Evolutionary conservation across 305 asterid species (phyloP), one percentile per base, ranked within the genome.

Genomic region (Monarda citriodora): DNA sequence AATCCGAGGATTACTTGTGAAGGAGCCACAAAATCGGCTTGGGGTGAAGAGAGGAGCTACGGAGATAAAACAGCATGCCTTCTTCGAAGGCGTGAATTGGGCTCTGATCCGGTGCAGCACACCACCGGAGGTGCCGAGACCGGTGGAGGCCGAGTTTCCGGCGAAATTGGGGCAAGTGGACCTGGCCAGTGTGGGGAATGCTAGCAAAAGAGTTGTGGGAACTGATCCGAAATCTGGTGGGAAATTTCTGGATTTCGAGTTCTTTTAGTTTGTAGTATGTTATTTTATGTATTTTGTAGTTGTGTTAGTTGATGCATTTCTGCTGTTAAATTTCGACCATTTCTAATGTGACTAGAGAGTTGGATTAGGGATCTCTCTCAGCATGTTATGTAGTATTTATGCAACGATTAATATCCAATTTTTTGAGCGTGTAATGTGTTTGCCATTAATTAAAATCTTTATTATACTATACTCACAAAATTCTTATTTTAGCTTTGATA

Each of bases 11-110:
- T 58, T 93, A 68, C 97, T 93, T 2, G 96, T 77, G 14, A 93
- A 93, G 77, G 99, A 93, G 86, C 99, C 99, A 25, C 97, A 90
- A 47, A 80, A 80, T 53, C 82, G 97, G 78, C 78, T 93, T 11
- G 99, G 97, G 71, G 86, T 87, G 58, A 93, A 88, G 63, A 68
- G 96, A 60, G 99, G 99, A 50, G 96, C 99, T 1, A 81, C 96
- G 5, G 99, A 93, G 84, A 83, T 93, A 53, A 93, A 93, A 73
- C 99, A 90, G 69, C 99, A 90, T 12, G 92, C 99, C 0, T 93
- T 93, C 79, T 93, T 93, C 32, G 95, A 93, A 75, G 97, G 99
- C 2, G 86, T 93, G 68, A 93, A 93, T 54, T 93, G 99, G 99
- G 97, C 99, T 68, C 73, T 93, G 65, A 93, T 93, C 52, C 77